Evolutionary conservation across 805 yeast genomes (phyloP), one percentile per base, ranked within the genome.

Genomic region (Spathaspora gorwiae): DNA sequence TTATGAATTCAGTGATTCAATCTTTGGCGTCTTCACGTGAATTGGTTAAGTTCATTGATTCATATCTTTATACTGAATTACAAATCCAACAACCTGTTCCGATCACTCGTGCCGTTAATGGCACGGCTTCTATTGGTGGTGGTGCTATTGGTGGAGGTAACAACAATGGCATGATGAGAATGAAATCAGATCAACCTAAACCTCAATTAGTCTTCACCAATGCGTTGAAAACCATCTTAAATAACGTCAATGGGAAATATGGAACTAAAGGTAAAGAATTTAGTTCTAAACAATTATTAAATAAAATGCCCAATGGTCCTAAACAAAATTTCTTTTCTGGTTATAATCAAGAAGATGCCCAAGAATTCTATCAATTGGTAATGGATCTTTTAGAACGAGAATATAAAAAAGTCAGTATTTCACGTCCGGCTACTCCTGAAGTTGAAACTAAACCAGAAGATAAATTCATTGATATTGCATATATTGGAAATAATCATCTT

Each of bases 271-370:
- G 82, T 1, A 84, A 79, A 48, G 80, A 78, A 40, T 85, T 80
- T 53, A 81, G 77, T 52, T 83, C 94, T 0, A 76, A 72, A 45
- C 72, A 73, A 12, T 63, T 87, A 38, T 61, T 86, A 43, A 81
- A 78, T 56, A 76, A 79, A 5, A 84, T 87, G 88, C 77, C 85
- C 5, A 84, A 84, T 56, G 86, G 88, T 0, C 90, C 94, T 11
- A 83, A 82, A 53, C 85, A 81, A 57, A 84, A 83, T 59, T 77
- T 89, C 48, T 81, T 90, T 54, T 65, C 81, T 45, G 94, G 97
- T 1, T 88, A 88, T 59, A 89, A 87, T 57, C 98, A 90, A 66
- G 97, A 90, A 62, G 98, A 90, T 67, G 97, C 97, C 0, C 97
- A 90, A 64, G 98, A 90, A 62, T 90, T 90, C 57, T 90, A 90